Conservation (phyloP, 139 green algal genomes). For the Chlorella sp. region DNA sequence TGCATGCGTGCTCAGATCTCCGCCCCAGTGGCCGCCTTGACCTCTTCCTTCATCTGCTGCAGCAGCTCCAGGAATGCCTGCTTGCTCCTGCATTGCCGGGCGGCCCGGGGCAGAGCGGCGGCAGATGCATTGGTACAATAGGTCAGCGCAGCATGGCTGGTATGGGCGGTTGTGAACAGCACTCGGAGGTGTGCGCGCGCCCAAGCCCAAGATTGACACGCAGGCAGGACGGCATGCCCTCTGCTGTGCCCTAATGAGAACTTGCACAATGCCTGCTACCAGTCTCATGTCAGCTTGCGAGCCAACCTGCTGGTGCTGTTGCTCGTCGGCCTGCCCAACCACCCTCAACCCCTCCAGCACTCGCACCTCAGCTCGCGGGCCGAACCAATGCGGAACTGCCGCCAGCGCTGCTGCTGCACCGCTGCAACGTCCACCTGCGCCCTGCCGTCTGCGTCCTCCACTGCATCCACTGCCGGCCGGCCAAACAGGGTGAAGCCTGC, state of each 20-base stretch:
- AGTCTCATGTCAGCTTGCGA: too few species aligned
- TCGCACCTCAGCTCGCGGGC: not conserved
- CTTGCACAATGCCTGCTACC: too few species aligned
- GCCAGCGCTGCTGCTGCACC: constrained; percentile 33
- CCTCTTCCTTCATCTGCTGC: constrained; percentile 33
- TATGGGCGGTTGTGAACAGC: too few species aligned
- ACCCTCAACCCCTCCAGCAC: not conserved
- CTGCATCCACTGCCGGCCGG: not conserved
- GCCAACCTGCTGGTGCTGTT: too few species aligned
- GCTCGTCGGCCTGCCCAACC: too few species aligned
- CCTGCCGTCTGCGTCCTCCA: not conserved
- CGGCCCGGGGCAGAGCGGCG: too few species aligned
- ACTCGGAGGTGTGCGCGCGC: too few species aligned
- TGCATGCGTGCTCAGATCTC: not conserved
- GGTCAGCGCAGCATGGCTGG: too few species aligned
- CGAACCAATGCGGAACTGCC: constrained; percentile 36
- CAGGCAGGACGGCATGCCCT: too few species aligned
- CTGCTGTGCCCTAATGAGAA: too few species aligned
- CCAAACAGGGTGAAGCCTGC: constrained; percentile 28
- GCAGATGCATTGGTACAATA: too few species aligned
- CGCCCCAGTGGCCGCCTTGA: not conserved
- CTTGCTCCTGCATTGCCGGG: not conserved
- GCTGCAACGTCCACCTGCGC: not conserved
- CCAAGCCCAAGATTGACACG: too few species aligned
- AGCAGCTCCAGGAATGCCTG: constrained; percentile 30